Conservation (phyloP, 2,329 filamentous ascomycete species). For the Ophiosphaerella herpotricha region DNA sequence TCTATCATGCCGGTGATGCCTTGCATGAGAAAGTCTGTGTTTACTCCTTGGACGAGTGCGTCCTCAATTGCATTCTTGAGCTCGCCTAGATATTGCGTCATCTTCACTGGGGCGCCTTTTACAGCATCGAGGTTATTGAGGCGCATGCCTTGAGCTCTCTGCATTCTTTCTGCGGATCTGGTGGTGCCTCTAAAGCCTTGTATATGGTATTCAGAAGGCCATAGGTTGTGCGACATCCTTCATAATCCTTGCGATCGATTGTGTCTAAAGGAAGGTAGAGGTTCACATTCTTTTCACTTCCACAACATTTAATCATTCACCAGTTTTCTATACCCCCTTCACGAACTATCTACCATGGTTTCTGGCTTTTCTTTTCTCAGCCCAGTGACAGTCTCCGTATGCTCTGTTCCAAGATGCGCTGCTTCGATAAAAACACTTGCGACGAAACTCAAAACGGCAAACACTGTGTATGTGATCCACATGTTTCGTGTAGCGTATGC, state of each 20-base stretch:
- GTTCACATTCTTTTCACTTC: too few species aligned
- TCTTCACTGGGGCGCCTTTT: conserved; percentile 23
- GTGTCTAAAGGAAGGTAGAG: conserved; percentile 21
- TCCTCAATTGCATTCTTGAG: conserved; percentile 15
- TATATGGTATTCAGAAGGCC: conserved; percentile 21
- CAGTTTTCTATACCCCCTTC: not conserved
- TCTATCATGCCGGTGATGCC: conserved; percentile 10
- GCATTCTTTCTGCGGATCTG: conserved; percentile 19
- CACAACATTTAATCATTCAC: too few species aligned
- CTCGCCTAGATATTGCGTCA: conserved; percentile 20
- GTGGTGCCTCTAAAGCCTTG: conserved; percentile 11
- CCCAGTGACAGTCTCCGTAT: conserved; percentile 55
- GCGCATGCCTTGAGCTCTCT: conserved; percentile 19
- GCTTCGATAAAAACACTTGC: conserved; percentile 47
- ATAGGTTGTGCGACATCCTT: conserved; percentile 21
- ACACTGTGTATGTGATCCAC: conserved; percentile 55
- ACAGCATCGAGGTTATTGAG: conserved; percentile 16
- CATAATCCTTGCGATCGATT: conserved; percentile 17
- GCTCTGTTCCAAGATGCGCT: conserved; percentile 48
- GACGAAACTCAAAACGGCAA: conserved; percentile 45
- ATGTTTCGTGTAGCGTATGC: conserved; percentile 51
- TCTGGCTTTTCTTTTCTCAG: conserved; percentile 37
- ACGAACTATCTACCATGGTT: not conserved
- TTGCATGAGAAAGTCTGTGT: conserved; percentile 11
- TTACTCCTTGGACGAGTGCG: conserved; percentile 13